Base-by-base conservation (phyloP, 345 rosid species). In the Brassica rapa region DNA sequence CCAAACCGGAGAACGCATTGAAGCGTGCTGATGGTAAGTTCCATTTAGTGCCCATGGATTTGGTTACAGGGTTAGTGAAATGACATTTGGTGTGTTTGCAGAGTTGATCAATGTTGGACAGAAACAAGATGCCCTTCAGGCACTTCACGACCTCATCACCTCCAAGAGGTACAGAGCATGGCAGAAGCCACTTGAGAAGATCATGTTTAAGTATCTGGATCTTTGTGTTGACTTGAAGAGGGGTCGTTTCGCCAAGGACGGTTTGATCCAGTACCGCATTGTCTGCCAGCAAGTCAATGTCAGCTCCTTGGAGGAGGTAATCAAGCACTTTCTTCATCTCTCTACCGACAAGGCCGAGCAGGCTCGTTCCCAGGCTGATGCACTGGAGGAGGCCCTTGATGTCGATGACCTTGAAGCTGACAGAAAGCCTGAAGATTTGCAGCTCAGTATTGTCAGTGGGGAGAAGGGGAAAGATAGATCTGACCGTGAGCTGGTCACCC, bases 321-420 rank as follows among this genome's bases (percentile, higher is more conserved):
- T 90, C 82, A 96, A 93, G 87, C 92, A 96, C 75, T 96, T 93
- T 72, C 86, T 96, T 75, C 91, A 91, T 67, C 92, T 96, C 30
- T 87, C 99, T 51, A 93, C 97, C 2, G 97, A 96, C 86, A 93
- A 86, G 81, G 99, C 99, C 43, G 97, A 96, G 82, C 92, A 90
- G 84, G 99, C 98, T 25, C 94, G 97, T 15, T 84, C 83, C 73
- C 96, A 91, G 76, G 96, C 98, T 0, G 89, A 90, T 80, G 97
- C 96, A 7, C 68, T 95, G 24, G 98, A 93, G 85, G 99, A 96
- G 84, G 99, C 98, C 43, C 98, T 96, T 61, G 96, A 93, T 85
- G 98, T 93, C 23, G 99, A 95, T 83, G 99, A 96, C 76, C 96
- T 96, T 60, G 99, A 93, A 86, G 99, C 99, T 0, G 99, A 93